Evolutionary conservation across 306 rosid species (phyloP).

Genomic region (Biancaea sappan): DNA sequence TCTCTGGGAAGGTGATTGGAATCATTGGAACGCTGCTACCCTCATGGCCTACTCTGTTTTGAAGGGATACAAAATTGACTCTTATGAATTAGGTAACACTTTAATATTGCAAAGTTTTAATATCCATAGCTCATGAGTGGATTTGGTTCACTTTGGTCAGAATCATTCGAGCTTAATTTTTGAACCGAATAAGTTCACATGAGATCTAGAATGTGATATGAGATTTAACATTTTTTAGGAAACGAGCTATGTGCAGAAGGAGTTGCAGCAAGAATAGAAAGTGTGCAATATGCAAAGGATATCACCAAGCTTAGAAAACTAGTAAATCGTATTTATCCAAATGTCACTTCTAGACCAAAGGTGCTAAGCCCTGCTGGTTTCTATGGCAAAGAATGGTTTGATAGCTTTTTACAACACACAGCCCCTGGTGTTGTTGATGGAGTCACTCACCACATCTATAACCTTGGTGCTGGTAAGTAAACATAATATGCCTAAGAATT

Average conservation of each 20-base stretch:
- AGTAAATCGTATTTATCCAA: constrained; percentile 43
- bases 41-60: constrained; percentile 53
- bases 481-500: no score
- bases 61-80: constrained; percentile 68
- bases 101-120: background rate
- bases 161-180: no score
- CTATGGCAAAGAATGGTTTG: constrained; percentile 58
- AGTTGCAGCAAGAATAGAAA: constrained; percentile 47
- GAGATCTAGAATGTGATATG: background rate
- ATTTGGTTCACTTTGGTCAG: no score
- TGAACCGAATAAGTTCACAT: no score
- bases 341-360: constrained; percentile 49
- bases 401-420: constrained; percentile 46
- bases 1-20: constrained; percentile 56
- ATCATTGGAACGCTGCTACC: constrained; percentile 49
- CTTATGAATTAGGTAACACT: constrained; percentile 56
- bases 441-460: constrained; percentile 70
- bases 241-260: constrained; percentile 61
- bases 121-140: no score
- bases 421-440: constrained; percentile 55
- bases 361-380: constrained; percentile 72
- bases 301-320: constrained; percentile 39
- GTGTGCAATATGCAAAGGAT: constrained; percentile 61
- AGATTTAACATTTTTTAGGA: constrained; percentile 35
- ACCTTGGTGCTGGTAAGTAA: constrained; percentile 70